phyloP scores from a whole-genome alignment of 2,329 filamentous ascomycete genomes.

The Colletotrichum sp. region DNA sequence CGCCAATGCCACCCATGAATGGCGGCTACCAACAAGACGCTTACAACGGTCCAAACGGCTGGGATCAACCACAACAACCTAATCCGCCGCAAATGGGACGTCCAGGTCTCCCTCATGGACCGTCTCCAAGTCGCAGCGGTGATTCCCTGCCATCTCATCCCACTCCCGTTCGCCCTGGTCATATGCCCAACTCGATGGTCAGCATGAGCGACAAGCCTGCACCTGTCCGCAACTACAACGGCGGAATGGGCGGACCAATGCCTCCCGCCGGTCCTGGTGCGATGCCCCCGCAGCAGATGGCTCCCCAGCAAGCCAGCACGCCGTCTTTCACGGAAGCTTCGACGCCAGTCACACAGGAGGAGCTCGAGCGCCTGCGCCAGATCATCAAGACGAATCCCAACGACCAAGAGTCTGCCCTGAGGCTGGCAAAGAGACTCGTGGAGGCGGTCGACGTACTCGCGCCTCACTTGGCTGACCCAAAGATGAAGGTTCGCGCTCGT shows the following conservation, averaged over 20 bases:
- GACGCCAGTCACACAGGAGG: slow-evolving; percentile 74
- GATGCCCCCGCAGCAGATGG: slow-evolving; percentile 39
- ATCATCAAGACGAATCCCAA: slow-evolving; percentile 72
- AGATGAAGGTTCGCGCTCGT: slow-evolving; percentile 74
- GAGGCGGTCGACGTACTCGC: slow-evolving; percentile 84
- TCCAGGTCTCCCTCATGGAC: slow-evolving; percentile 30
- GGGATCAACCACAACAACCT: slow-evolving; percentile 6
- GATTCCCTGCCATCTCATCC: slow-evolving; percentile 66
- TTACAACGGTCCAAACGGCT: slow-evolving; percentile 18
- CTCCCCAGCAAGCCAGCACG: slow-evolving; percentile 27
- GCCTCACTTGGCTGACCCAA: slow-evolving; percentile 68
- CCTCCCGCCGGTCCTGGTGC: slow-evolving; percentile 27
- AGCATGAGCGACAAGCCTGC: slow-evolving; percentile 62
- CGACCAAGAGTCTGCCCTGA: slow-evolving; percentile 74
- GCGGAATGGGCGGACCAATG: slow-evolving; percentile 50
- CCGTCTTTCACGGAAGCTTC: slow-evolving; percentile 5
- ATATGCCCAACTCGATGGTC: slow-evolving; percentile 63
- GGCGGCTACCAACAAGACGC: slow-evolving; percentile 21
- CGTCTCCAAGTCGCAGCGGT: slow-evolving; percentile 37
- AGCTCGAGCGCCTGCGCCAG: slow-evolving; percentile 77
- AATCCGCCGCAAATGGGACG: slow-evolving; percentile 13
- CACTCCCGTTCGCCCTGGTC: slow-evolving; percentile 65
- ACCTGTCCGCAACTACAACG: slow-evolving; percentile 62
- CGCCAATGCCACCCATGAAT: slow-evolving; percentile 55
- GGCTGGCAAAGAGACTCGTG: slow-evolving; percentile 81